Conservation (phyloP, 78 protist species). For the Tieghemostelium lacteum region DNA sequence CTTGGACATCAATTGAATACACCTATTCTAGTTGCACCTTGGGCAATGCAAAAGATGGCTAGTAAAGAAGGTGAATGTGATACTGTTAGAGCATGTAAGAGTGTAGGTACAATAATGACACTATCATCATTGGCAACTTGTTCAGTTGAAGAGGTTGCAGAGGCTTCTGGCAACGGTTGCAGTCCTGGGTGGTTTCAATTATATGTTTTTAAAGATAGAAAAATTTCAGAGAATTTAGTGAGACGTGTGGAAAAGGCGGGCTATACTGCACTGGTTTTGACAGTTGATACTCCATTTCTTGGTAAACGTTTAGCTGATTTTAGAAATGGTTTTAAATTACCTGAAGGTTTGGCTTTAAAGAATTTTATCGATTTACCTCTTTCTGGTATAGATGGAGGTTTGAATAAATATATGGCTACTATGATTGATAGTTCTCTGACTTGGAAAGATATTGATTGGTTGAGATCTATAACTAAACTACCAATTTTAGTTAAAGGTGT, state of each 20-base stretch:
- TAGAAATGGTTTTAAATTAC: slow-evolving; percentile 24
- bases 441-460: slow-evolving; percentile 88
- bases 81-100: slow-evolving; percentile 36
- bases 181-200: slow-evolving; percentile 85
- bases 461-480: slow-evolving; percentile 76
- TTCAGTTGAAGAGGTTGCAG: slow-evolving; percentile 77
- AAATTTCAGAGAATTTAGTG: slow-evolving; percentile 62
- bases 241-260: slow-evolving; percentile 77
- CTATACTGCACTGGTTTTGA: slow-evolving; percentile 66
- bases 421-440: slow-evolving; percentile 80
- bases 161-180: slow-evolving; percentile 6
- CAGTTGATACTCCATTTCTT: slow-evolving; percentile 88
- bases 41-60: slow-evolving; percentile 83
- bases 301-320: slow-evolving; percentile 81
- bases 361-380: slow-evolving; percentile 30
- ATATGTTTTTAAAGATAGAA: slow-evolving; percentile 82
- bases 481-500: slow-evolving; percentile 86
- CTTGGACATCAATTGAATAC: slow-evolving; percentile 7
- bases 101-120: slow-evolving; percentile 69
- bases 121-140: slow-evolving; percentile 62
- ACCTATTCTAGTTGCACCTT: slow-evolving; percentile 67
- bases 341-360: slow-evolving; percentile 15
- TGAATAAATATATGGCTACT: slow-evolving; percentile 49
- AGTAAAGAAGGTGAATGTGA: slow-evolving; percentile 46
- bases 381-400: slow-evolving; percentile 27